Percentiles rank a stretch among this genome's conserved stretches.
These are phyloP conservation scores for Calonectria pseudoreteaudii DNA, from an alignment of 2,329 filamentous ascomycete genomes.

Conservation along the genomic window DNA sequence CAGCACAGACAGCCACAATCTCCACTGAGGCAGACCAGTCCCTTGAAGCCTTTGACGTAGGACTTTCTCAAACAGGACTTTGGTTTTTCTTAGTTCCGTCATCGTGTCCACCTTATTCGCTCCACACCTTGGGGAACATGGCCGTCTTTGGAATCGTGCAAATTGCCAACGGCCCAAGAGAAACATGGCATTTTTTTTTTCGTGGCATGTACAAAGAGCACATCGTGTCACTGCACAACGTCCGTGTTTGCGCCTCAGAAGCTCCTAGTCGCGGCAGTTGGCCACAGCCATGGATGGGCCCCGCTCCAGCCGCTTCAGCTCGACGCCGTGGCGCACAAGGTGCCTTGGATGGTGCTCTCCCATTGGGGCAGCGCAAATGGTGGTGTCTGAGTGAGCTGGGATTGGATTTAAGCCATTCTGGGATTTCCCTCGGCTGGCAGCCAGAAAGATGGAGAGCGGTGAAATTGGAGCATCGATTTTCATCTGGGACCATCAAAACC, in stretches of 20 bases:
- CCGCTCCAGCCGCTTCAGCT: conserved; percentile 9
- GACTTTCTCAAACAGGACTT: not conserved
- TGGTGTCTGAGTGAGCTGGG: not conserved
- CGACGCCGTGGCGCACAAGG: not conserved
- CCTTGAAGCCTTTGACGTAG: not conserved
- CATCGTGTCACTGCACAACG: not conserved
- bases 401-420: not conserved
- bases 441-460: not conserved
- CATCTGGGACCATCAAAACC: not conserved
- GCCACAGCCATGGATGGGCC: not conserved
- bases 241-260: not conserved
- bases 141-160: not conserved
- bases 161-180: not conserved
- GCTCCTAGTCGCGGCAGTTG: not conserved
- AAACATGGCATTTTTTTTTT: not conserved
- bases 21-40: not conserved
- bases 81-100: not conserved
- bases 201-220: not conserved
- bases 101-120: not conserved
- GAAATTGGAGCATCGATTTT: not conserved
- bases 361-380: not conserved
- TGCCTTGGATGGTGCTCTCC: not conserved
- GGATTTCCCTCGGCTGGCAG: not conserved
- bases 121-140: not conserved
- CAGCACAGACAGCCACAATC: conserved; percentile 1